phyloP scores from a whole-genome alignment of 2,329 filamentous ascomycete species.

The Arachnopeziza araneosa region DNA sequence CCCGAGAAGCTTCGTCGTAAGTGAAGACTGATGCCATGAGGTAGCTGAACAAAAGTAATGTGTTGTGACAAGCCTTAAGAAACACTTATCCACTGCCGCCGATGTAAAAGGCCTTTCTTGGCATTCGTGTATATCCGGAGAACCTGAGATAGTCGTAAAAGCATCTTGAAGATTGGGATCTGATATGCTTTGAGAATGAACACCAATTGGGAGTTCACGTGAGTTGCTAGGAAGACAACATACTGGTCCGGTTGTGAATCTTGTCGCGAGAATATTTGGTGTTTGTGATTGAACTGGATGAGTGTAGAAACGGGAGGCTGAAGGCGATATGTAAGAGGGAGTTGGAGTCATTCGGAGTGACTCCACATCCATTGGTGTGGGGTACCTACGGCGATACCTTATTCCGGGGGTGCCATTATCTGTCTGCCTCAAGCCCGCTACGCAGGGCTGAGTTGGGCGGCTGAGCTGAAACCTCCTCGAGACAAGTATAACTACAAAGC shows the following conservation, averaged over 20 bases:
- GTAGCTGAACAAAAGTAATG: background rate
- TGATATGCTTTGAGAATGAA: background rate
- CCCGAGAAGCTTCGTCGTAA: constrained; percentile 81
- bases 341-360: background rate
- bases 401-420: background rate
- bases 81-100: constrained; percentile 7
- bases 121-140: constrained; percentile 32
- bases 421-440: background rate
- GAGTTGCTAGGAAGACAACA: constrained; percentile 6
- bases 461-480: background rate
- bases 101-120: constrained; percentile 13
- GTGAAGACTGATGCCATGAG: constrained; percentile 95
- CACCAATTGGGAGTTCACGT: constrained; percentile 1
- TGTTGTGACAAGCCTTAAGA: background rate
- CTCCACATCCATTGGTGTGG: background rate
- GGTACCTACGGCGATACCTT: background rate
- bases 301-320: background rate
- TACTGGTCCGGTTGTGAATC: background rate
- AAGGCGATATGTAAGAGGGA: background rate
- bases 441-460: background rate
- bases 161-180: constrained; percentile 38
- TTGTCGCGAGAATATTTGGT: background rate
- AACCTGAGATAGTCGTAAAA: constrained; percentile 37
- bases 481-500: background rate
- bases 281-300: background rate